Conservation (phyloP, 1,284 basidiomycete species). For the Ceratobasidium sp. region DNA sequence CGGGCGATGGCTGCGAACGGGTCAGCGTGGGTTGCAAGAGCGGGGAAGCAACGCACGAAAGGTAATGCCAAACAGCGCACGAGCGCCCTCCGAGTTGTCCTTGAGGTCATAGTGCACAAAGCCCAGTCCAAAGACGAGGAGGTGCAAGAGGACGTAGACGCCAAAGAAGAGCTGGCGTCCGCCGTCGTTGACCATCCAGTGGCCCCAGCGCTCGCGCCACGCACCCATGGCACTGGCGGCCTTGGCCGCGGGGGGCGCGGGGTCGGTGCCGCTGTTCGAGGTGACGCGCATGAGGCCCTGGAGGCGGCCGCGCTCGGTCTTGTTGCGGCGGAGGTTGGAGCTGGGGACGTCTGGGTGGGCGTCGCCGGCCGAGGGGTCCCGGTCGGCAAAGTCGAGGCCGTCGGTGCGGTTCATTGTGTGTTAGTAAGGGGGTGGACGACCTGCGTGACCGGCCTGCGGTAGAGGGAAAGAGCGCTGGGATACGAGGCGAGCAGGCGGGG, state of each 20-base stretch:
- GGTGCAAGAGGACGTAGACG: constrained; percentile 78
- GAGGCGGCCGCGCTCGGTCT: constrained; percentile 76
- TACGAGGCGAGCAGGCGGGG: background rate
- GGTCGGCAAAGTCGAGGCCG: constrained; percentile 36
- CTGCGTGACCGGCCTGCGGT: constrained; percentile 41
- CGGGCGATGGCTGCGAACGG: constrained; percentile 74
- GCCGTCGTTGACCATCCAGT: constrained; percentile 94
- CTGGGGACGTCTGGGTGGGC: constrained; percentile 29
- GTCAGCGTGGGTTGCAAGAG: constrained; percentile 14
- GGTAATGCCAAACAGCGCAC: constrained; percentile 74
- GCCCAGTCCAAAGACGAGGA: constrained; percentile 77
- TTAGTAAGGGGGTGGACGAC: constrained; percentile 11
- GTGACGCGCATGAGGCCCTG: constrained; percentile 78
- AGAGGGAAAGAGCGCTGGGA: background rate
- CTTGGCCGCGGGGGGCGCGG: constrained; percentile 53
- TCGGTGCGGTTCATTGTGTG: constrained; percentile 32
- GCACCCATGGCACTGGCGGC: constrained; percentile 55
- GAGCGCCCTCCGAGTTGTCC: constrained; percentile 75
- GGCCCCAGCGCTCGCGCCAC: constrained; percentile 62
- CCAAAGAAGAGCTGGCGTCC: constrained; percentile 79
- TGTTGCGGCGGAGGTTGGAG: constrained; percentile 74
- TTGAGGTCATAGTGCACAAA: constrained; percentile 79
- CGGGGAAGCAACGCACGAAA: constrained; percentile 67
- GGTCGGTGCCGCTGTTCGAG: constrained; percentile 54
- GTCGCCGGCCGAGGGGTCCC: constrained; percentile 5